Percentiles rank a stretch among this genome's conserved stretches.
These are phyloP conservation scores for Pyrus pyrifolia DNA, from an alignment of 306 rosid species.

Conservation along the genomic window DNA sequence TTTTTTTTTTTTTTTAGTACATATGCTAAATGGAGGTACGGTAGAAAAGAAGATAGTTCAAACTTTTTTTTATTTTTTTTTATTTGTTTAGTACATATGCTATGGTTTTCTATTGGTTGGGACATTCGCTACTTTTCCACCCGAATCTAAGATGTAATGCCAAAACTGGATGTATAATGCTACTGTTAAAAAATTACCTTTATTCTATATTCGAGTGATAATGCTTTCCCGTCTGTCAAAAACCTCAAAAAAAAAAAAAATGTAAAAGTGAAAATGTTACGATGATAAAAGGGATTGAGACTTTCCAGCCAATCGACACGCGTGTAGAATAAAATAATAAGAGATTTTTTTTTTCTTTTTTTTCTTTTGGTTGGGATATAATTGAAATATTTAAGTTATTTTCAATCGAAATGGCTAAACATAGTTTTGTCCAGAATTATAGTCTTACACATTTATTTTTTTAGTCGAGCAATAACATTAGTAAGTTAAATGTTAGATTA, in stretches of 20 bases:
- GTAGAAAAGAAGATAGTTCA: not conserved
- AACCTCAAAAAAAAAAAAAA: no score
- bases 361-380: no score
- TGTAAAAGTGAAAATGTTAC: no score
- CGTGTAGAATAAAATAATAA: not conserved
- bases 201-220: not conserved
- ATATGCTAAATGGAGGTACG: slow-evolving; percentile 1
- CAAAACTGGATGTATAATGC: not conserved
- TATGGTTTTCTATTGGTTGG: not conserved
- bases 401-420: no score
- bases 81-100: not conserved
- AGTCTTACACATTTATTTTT: no score
- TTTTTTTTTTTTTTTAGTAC: not conserved
- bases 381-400: no score
- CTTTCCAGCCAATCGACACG: not conserved
- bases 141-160: not conserved
- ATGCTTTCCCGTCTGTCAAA: not conserved
- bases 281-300: no score
- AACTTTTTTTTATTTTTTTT: no score
- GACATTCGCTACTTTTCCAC: not conserved
- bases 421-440: no score
- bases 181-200: not conserved
- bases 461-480: no score
- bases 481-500: no score
- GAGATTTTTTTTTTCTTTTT: not conserved